phyloP scores from a whole-genome alignment of 192 early-diverging fungal genomes.

The Coemansia sp. region DNA sequence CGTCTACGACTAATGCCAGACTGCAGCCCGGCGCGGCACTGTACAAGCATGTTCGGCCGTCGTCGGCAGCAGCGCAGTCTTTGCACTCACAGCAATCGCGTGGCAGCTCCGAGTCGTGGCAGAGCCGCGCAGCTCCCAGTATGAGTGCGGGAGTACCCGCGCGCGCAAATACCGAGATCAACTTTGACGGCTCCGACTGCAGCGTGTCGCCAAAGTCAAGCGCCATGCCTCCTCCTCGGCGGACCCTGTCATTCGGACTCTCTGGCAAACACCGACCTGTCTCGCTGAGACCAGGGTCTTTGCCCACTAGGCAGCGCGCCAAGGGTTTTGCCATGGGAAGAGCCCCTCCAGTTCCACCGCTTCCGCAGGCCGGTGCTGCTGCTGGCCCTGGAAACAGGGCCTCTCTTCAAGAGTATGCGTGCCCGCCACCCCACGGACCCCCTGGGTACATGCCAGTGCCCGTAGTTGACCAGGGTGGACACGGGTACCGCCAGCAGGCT shows the following conservation, averaged over 20 bases:
- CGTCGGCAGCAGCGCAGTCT: constrained; percentile 14
- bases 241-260: constrained; percentile 29
- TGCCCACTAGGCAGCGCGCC: background rate
- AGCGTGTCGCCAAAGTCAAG: constrained; percentile 17
- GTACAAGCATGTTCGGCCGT: constrained; percentile 19
- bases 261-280: background rate
- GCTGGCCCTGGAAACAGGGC: background rate
- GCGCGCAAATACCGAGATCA: constrained; percentile 38
- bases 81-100: constrained; percentile 12
- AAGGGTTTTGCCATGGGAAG: background rate
- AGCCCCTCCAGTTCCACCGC: constrained; percentile 43
- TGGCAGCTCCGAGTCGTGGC: constrained; percentile 49
- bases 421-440: background rate
- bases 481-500: background rate
- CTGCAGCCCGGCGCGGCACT: constrained; percentile 34
- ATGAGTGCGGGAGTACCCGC: constrained; percentile 15
- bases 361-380: constrained; percentile 17
- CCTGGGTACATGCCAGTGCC: constrained; percentile 8
- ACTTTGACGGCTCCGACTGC: constrained; percentile 35
- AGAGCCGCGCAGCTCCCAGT: constrained; percentile 39
- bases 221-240: constrained; percentile 14
- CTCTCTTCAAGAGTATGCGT: background rate
- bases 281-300: constrained; percentile 1
- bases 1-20: constrained; percentile 7
- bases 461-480: constrained; percentile 1